Conservation (phyloP, 345 rosid species). For the Eucalyptus pauciflora region DNA sequence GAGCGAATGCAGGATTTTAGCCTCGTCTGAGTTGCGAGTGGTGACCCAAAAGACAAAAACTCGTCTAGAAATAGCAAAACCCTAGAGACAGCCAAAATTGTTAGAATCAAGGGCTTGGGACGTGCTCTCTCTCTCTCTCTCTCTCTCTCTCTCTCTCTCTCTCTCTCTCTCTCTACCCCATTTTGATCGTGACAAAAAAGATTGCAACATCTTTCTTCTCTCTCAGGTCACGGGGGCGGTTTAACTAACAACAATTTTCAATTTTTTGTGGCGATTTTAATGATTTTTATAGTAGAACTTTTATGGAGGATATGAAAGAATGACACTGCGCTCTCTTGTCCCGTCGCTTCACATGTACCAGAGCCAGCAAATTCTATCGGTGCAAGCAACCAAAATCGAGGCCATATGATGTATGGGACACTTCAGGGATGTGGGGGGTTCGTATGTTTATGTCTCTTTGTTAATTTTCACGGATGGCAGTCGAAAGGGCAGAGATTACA, state of each 20-base stretch:
- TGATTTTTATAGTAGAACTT: neutral
- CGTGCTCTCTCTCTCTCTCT: neutral
- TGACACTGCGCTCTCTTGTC: neutral
- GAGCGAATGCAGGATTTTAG: neutral
- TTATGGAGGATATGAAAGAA: neutral
- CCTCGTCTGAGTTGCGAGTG: neutral
- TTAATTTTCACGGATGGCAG: neutral
- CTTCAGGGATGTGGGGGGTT: neutral
- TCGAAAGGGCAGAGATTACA: neutral
- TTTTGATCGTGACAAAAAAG: neutral
- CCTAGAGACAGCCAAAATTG: neutral
- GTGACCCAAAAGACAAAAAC: neutral
- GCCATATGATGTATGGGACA: neutral
- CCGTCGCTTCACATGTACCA: neutral
- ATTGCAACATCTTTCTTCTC: neutral
- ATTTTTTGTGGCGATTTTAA: neutral
- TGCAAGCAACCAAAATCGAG: neutral
- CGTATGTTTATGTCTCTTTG: neutral
- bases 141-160: neutral
- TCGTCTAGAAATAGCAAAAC: neutral
- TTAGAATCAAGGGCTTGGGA: neutral
- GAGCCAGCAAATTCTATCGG: neutral
- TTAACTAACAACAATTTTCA: neutral
- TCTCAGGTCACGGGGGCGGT: neutral
- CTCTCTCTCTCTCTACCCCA: neutral